phyloP scores from a whole-genome alignment of 495 filamentous ascomycete species.

The Trichoderma orchidacearum region DNA sequence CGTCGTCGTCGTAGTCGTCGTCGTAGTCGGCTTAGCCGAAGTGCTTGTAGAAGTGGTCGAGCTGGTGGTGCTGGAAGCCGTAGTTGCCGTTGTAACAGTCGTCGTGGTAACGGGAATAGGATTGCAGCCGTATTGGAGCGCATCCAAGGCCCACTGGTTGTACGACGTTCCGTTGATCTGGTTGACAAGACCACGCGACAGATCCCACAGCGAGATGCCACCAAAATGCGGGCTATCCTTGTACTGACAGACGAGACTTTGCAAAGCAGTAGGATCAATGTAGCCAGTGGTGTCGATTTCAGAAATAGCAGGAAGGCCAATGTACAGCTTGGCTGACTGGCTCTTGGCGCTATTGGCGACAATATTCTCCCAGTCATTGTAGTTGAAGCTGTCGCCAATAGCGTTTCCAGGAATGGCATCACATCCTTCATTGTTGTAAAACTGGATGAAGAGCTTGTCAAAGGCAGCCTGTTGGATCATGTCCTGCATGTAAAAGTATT shows the following conservation, averaged over 20 bases:
- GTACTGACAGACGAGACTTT: constrained; percentile 15
- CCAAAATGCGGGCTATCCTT: constrained; percentile 21
- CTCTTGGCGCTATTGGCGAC: constrained; percentile 36
- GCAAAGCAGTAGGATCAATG: constrained; percentile 9
- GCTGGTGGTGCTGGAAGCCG: constrained; percentile 3
- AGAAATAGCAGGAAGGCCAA: constrained; percentile 49
- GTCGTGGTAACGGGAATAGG: constrained; percentile 5
- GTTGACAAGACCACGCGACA: constrained; percentile 13
- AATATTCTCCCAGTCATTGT: constrained; percentile 46
- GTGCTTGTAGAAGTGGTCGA: not conserved
- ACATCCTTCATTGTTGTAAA: constrained; percentile 58
- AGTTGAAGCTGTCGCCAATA: constrained; percentile 42
- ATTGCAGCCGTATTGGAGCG: constrained; percentile 6
- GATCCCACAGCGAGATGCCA: constrained; percentile 29
- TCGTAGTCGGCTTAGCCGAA: constrained; percentile 2
- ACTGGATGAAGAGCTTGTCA: constrained; percentile 57
- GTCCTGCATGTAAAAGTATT: constrained; percentile 35
- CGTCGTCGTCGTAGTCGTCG: constrained; percentile 2
- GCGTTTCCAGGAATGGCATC: constrained; percentile 16
- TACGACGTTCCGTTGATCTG: constrained; percentile 11
- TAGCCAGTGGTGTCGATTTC: constrained; percentile 15
- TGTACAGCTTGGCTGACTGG: constrained; percentile 42
- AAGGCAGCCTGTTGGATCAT: constrained; percentile 40
- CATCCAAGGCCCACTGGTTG: constrained; percentile 14
- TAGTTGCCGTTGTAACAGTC: not conserved